phyloP scores from a whole-genome alignment of 2,329 filamentous ascomycete genomes.

The Scytalidium lignicola region DNA sequence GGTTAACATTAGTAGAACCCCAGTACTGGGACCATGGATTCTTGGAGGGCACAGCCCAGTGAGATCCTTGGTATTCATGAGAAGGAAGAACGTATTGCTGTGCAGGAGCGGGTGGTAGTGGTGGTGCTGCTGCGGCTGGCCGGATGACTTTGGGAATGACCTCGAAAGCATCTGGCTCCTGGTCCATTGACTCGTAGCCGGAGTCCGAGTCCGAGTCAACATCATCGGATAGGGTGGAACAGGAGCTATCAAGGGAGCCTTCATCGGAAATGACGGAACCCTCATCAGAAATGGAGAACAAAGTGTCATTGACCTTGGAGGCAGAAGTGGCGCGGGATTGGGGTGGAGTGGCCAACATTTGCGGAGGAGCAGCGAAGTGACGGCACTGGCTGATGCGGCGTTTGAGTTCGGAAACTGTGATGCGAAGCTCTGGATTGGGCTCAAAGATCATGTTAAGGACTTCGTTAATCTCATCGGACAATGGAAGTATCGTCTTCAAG shows the following conservation, averaged over 20 bases:
- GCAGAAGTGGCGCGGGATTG: conserved; percentile 6
- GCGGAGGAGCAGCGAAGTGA: conserved; percentile 20
- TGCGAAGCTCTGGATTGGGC: conserved; percentile 74
- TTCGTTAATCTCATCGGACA: conserved; percentile 83
- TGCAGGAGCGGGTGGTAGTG: conserved; percentile 7
- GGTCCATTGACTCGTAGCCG: conserved; percentile 9
- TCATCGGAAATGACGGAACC: conserved; percentile 45
- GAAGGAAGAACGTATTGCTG: conserved; percentile 18
- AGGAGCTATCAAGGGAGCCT: conserved; percentile 20
- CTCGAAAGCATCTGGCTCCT: conserved; percentile 1
- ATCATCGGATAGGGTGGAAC: conserved; percentile 17
- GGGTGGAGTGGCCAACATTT: conserved; percentile 10
- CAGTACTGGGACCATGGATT: conserved; percentile 15
- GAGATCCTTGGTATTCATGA: conserved; percentile 12
- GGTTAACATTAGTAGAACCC: conserved; percentile 7
- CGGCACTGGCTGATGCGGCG: conserved; percentile 67
- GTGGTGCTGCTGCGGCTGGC: too few relatives aligned
- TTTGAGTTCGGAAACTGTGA: conserved; percentile 75
- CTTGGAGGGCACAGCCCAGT: conserved; percentile 9
- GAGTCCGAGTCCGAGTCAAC: conserved; percentile 13
- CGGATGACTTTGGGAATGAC: conserved; percentile 3
- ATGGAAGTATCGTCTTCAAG: conserved; percentile 83
- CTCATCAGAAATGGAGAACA: conserved; percentile 45
- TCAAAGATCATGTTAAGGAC: conserved; percentile 88
- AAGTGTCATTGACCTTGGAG: conserved; percentile 16